These are phyloP conservation scores for Cryphonectria carpinicola DNA, from an alignment of 2,329 filamentous ascomycete genomes.

Conservation along the genomic window DNA sequence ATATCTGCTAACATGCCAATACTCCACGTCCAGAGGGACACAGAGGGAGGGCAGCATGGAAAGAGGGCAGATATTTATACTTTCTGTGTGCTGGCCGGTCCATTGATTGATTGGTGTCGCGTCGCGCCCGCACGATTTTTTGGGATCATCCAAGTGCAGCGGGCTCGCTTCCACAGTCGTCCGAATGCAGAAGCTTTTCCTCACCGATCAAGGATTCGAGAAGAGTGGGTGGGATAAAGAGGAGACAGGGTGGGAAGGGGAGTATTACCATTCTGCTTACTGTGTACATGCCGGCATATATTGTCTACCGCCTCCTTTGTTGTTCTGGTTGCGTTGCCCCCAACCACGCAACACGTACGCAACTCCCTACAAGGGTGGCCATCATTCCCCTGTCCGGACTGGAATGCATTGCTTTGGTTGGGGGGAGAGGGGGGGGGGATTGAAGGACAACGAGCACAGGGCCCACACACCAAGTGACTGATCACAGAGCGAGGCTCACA, in stretches of 20 bases:
- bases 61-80: not conserved
- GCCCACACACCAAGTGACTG: not conserved
- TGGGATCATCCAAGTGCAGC: not conserved
- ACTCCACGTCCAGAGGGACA: not conserved
- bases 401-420: not conserved
- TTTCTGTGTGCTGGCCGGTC: not conserved
- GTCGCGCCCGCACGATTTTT: not conserved
- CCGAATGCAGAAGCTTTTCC: not conserved
- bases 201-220: not conserved
- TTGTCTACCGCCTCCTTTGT: too few relatives aligned
- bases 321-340: not conserved
- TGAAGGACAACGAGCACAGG: not conserved
- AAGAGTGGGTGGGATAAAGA: too few relatives aligned
- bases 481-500: not conserved
- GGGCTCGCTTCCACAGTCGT: too few relatives aligned
- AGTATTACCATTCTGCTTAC: not conserved
- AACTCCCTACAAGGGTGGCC: not conserved
- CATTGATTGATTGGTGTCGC: not conserved
- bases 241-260: not conserved
- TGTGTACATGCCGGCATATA: not conserved
- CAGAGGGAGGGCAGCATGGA: not conserved
- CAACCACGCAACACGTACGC: not conserved
- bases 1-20: not conserved
- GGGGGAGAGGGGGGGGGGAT: too few relatives aligned
- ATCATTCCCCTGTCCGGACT: not conserved